Conservation (phyloP, 2,329 filamentous ascomycete genomes). For the Aspergillaceae sp. region DNA sequence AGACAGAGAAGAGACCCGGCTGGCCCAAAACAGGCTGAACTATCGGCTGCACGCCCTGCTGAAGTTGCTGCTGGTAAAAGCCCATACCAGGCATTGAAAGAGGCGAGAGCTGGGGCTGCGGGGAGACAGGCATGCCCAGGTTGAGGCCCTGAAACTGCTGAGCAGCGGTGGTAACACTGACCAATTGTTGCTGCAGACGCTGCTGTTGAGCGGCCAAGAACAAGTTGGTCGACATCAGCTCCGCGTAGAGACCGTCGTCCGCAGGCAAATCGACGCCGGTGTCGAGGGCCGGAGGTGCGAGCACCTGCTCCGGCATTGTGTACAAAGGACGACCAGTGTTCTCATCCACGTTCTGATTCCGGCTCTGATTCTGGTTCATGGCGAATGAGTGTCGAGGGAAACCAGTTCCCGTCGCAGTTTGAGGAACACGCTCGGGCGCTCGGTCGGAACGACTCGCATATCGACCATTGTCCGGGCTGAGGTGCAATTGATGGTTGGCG, state of each 20-base stretch:
- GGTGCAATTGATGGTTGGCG: conserved; percentile 50
- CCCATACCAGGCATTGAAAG: conserved; percentile 46
- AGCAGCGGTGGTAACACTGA: conserved; percentile 71
- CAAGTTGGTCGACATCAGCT: conserved; percentile 82
- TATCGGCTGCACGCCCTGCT: conserved; percentile 57
- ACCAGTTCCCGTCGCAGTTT: conserved; percentile 50
- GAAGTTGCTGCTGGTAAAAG: conserved; percentile 58
- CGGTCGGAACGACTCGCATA: conserved; percentile 39
- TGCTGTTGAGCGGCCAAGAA: conserved; percentile 93
- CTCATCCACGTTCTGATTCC: conserved; percentile 23
- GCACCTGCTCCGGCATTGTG: conserved; percentile 65
- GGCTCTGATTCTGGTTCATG: conserved; percentile 1
- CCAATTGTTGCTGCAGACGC: conserved; percentile 84
- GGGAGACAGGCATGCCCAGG: conserved; percentile 43
- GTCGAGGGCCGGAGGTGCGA: conserved; percentile 64
- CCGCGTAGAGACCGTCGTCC: conserved; percentile 78
- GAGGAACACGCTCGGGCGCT: conserved; percentile 43
- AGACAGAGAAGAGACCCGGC: conserved; percentile 71
- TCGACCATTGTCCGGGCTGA: conserved; percentile 40
- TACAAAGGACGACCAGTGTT: conserved; percentile 52
- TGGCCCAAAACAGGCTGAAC: conserved; percentile 56
- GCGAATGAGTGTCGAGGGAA: conserved; percentile 41
- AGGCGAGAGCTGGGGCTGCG: conserved; percentile 46
- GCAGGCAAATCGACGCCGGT: conserved; percentile 62
- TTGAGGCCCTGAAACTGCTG: conserved; percentile 74